These are phyloP conservation scores for Umbelopsis isabellina DNA, from an alignment of 192 early-diverging fungal species.

Conservation along the genomic window DNA sequence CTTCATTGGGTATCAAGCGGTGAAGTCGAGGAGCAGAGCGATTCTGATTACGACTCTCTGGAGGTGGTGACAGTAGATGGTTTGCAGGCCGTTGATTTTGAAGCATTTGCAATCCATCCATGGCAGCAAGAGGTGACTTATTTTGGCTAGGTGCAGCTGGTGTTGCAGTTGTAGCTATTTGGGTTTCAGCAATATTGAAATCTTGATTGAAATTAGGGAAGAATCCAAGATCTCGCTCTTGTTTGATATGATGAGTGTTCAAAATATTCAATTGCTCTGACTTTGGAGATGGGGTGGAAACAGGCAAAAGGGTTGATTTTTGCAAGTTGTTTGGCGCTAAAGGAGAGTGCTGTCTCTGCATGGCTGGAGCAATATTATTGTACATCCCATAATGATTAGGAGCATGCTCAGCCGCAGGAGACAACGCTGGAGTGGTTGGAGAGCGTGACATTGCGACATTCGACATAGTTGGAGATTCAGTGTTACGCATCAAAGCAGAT, in stretches of 20 bases:
- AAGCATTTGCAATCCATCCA: constrained; percentile 20
- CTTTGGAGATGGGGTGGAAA: neutral
- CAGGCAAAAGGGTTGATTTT: neutral
- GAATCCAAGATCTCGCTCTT: neutral
- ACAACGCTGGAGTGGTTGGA: constrained; percentile 3
- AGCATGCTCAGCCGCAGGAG: neutral
- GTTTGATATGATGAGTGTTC: constrained; percentile 5
- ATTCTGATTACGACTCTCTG: neutral
- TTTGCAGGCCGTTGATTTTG: constrained; percentile 10
- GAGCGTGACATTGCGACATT: neutral
- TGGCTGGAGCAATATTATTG: constrained; percentile 18
- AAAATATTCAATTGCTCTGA: neutral
- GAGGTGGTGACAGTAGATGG: constrained; percentile 5
- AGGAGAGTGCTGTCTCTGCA: neutral
- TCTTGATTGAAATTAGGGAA: neutral
- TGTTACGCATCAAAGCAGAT: constrained; percentile 8
- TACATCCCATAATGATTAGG: neutral
- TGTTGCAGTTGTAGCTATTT: neutral
- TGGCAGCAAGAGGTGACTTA: neutral
- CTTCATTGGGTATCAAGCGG: constrained; percentile 80
- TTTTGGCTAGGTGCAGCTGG: neutral
- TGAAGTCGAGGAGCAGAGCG: constrained; percentile 50
- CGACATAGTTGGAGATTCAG: neutral
- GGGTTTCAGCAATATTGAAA: neutral
- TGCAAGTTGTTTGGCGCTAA: neutral